These are phyloP conservation scores for Erythrophleum fordii DNA, from an alignment of 306 rosid species.

Conservation along the genomic window DNA sequence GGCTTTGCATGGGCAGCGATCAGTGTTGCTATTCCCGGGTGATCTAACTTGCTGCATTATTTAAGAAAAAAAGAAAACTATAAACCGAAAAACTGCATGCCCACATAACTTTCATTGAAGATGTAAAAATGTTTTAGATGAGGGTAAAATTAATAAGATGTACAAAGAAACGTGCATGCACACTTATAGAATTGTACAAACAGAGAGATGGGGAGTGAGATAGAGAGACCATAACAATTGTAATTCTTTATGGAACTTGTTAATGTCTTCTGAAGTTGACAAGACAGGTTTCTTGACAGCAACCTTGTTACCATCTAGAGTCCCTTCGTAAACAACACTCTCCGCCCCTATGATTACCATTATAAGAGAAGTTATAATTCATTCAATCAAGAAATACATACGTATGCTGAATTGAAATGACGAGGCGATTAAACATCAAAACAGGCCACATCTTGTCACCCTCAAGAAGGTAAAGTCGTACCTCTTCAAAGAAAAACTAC, in stretches of 20 bases:
- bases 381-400: neutral
- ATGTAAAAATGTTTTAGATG: conserved; percentile 1
- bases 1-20: conserved; percentile 93
- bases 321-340: conserved; percentile 87
- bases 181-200: neutral
- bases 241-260: conserved; percentile 81
- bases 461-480: neutral
- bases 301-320: conserved; percentile 68
- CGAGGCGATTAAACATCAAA: neutral
- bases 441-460: neutral
- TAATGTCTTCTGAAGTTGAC: conserved; percentile 78
- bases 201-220: neutral
- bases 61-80: conserved; percentile 5
- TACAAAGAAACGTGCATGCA: conserved; percentile 22
- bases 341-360: conserved; percentile 66
- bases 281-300: conserved; percentile 88
- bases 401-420: conserved; percentile 17
- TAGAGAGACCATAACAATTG: conserved; percentile 76
- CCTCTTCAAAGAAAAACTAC: neutral
- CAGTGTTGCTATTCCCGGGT: conserved; percentile 70
- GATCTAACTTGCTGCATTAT: conserved; percentile 71
- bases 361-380: conserved; percentile 1
- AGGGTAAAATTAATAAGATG: conserved; percentile 5
- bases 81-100: conserved; percentile 7
- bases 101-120: conserved; percentile 4